These are phyloP conservation scores for Penicillium riverlandense DNA, from an alignment of 495 filamentous ascomycete species.

Conservation along the genomic window DNA sequence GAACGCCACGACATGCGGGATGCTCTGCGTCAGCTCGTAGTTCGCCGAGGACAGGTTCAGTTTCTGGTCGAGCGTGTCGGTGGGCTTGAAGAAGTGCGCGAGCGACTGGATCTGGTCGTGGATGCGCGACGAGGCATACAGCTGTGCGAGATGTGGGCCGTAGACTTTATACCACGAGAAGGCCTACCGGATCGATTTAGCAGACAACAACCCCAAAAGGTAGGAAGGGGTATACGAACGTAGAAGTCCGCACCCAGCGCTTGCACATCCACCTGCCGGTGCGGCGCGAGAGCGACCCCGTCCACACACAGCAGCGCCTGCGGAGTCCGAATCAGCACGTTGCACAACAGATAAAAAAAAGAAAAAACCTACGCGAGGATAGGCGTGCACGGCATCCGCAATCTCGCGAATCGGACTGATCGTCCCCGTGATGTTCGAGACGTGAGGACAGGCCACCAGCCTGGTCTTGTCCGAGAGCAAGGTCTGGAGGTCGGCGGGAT, in stretches of 20 bases:
- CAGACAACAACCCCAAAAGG: no score
- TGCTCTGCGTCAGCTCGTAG: slow-evolving; percentile 57
- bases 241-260: slow-evolving; percentile 66
- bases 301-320: slow-evolving; percentile 45
- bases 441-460: slow-evolving; percentile 63
- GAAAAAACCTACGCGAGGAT: slow-evolving; percentile 22
- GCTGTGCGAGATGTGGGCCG: slow-evolving; percentile 61
- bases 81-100: slow-evolving; percentile 62
- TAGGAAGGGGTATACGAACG: slow-evolving; percentile 13
- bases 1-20: slow-evolving; percentile 52
- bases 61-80: slow-evolving; percentile 50
- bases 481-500: slow-evolving; percentile 39
- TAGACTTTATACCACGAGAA: slow-evolving; percentile 74
- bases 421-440: slow-evolving; percentile 61
- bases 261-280: slow-evolving; percentile 58
- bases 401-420: slow-evolving; percentile 52
- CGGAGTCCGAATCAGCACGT: slow-evolving; percentile 15
- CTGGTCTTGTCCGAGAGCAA: slow-evolving; percentile 53
- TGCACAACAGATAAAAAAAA: slow-evolving; percentile 6
- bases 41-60: slow-evolving; percentile 56
- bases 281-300: slow-evolving; percentile 65
- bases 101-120: slow-evolving; percentile 45
- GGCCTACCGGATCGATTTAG: slow-evolving; percentile 4
- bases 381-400: slow-evolving; percentile 40
- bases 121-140: slow-evolving; percentile 48